A percentile compares a stretch with the other conserved stretches of the same genome.
These are phyloP conservation scores for Taiwanofungus camphoratus DNA, from an alignment of 1,284 basidiomycete genomes.

Conservation along the genomic window DNA sequence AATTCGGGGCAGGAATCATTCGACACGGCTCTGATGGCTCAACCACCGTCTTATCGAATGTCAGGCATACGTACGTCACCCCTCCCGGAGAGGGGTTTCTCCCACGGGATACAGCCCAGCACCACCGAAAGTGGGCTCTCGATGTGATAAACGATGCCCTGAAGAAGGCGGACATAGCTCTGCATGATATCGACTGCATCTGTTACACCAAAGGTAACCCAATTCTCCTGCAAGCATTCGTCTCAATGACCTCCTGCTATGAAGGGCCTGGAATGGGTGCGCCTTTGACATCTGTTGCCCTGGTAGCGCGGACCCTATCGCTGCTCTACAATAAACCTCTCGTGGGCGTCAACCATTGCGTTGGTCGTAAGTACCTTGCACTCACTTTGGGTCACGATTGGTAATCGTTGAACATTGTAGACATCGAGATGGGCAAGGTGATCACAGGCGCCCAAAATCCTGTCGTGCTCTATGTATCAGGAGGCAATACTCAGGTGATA, in stretches of 20 bases:
- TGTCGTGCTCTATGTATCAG: slow-evolving; percentile 97
- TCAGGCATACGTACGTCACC: slow-evolving; percentile 97
- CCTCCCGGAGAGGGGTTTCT: slow-evolving; percentile 97
- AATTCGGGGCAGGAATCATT: slow-evolving; percentile 95
- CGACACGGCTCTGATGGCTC: slow-evolving; percentile 72
- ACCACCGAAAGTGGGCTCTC: slow-evolving; percentile 92
- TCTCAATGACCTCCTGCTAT: not conserved
- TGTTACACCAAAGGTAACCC: slow-evolving; percentile 90
- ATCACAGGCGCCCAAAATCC: slow-evolving; percentile 95
- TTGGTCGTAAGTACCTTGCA: slow-evolving; percentile 75
- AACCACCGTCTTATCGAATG: slow-evolving; percentile 70
- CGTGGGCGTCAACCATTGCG: slow-evolving; percentile 97
- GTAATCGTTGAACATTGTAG: slow-evolving; percentile 49
- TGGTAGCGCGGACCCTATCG: slow-evolving; percentile 92
- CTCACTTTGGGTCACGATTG: no score
- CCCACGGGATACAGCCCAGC: slow-evolving; percentile 90
- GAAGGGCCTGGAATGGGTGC: slow-evolving; percentile 98
- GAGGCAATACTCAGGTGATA: slow-evolving; percentile 99
- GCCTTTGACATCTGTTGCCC: slow-evolving; percentile 89
- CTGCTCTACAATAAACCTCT: slow-evolving; percentile 88
- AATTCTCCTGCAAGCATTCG: not conserved
- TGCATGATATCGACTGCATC: slow-evolving; percentile 87
- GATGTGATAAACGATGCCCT: slow-evolving; percentile 81
- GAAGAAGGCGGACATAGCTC: slow-evolving; percentile 60
- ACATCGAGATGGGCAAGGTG: slow-evolving; percentile 98